These are phyloP conservation scores for Euphorbia lathyris DNA, from an alignment of 345 rosid species.

Conservation along the genomic window DNA sequence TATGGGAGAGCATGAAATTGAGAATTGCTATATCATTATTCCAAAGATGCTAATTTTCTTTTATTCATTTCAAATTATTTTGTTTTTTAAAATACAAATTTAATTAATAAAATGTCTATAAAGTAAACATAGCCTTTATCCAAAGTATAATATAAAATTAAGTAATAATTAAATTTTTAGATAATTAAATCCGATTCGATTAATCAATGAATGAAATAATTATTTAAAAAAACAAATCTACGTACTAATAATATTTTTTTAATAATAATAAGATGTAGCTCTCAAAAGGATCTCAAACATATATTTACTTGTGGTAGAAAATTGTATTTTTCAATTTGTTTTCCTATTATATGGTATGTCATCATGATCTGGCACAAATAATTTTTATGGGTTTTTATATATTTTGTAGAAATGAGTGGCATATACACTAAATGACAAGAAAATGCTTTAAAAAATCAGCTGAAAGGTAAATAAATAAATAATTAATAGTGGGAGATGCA, in stretches of 20 bases:
- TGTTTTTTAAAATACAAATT: too few species aligned
- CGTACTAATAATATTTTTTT: too few species aligned
- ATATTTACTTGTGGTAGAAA: too few species aligned
- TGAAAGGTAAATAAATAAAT: background rate
- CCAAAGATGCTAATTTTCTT: background rate
- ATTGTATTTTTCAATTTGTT: background rate
- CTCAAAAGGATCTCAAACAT: background rate
- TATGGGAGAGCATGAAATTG: background rate
- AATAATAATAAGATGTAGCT: too few species aligned
- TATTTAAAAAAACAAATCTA: too few species aligned
- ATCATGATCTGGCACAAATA: background rate
- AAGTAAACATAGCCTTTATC: too few species aligned
- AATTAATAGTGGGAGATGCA: background rate
- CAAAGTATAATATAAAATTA: too few species aligned
- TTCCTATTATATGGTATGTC: background rate
- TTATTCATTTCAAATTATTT: background rate
- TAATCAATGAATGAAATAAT: too few species aligned
- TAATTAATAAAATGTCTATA: too few species aligned
- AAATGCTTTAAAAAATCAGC: background rate
- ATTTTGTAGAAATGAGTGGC: background rate
- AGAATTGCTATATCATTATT: background rate
- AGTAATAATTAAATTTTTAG: too few species aligned
- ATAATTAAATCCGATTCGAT: too few species aligned
- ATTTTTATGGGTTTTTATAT: background rate
- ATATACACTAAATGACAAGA: background rate